Evolutionary conservation across 768 basidiomycete genomes (phyloP).

Genomic region (Tylopilus felleus): DNA sequence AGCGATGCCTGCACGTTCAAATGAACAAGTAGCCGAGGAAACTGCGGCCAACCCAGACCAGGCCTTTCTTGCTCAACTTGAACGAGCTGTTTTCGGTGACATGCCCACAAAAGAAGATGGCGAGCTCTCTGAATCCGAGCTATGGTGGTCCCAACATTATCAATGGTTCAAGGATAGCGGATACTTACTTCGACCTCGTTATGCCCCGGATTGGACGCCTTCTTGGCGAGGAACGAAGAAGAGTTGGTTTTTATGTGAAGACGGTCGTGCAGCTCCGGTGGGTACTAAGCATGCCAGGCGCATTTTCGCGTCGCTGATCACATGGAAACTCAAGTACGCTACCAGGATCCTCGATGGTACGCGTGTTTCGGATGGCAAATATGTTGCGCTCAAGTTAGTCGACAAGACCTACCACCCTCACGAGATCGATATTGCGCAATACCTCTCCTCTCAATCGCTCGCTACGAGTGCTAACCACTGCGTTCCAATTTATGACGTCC

Average conservation of each 20-base stretch:
- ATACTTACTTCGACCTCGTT: conserved; percentile 19
- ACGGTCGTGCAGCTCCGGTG: not conserved
- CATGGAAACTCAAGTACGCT: conserved; percentile 3
- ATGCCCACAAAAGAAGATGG: not conserved
- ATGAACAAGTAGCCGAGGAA: not conserved
- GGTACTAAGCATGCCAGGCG: not conserved
- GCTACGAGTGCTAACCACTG: conserved; percentile 31
- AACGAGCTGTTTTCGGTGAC: conserved; percentile 1
- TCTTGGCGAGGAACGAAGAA: conserved; percentile 17
- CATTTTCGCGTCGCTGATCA: conserved; percentile 13
- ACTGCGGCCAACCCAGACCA: not conserved
- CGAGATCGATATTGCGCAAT: conserved; percentile 32
- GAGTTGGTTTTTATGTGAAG: conserved; percentile 3
- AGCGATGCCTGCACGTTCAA: not conserved
- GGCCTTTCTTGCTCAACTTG: not conserved
- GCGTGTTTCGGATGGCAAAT: conserved; percentile 25
- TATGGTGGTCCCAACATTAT: conserved; percentile 12
- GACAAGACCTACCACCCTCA: conserved; percentile 11
- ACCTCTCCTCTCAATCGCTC: conserved; percentile 6
- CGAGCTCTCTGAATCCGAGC: conserved; percentile 4
- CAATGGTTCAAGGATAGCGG: conserved; percentile 14
- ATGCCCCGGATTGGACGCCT: conserved; percentile 19
- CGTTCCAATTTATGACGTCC: conserved; percentile 28
- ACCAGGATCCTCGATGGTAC: conserved; percentile 28
- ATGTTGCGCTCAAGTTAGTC: conserved; percentile 32